phyloP scores from a whole-genome alignment of 768 basidiomycete species.

The Tylopilus vinaceipallidus region DNA sequence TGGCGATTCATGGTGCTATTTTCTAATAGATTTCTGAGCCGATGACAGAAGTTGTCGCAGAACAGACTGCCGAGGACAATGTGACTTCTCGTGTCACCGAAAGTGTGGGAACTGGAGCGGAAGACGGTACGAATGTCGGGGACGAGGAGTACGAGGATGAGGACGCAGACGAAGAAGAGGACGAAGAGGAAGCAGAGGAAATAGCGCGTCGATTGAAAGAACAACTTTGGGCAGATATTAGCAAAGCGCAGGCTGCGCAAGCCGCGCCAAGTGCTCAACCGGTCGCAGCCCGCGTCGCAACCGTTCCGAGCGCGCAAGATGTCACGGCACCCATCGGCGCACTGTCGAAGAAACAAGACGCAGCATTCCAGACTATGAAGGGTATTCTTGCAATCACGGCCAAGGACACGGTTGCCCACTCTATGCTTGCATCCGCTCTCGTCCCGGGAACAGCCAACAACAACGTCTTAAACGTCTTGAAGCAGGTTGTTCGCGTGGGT shows the following conservation, averaged over 20 bases:
- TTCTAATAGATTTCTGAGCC: constrained; percentile 1
- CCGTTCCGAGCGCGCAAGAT: constrained; percentile 4
- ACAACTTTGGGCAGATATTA: constrained; percentile 76
- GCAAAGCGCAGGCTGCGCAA: constrained; percentile 54
- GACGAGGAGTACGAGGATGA: constrained; percentile 46
- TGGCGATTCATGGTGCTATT: constrained; percentile 12
- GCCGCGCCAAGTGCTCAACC: constrained; percentile 21
- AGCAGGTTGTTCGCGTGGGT: constrained; percentile 45
- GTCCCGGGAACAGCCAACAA: constrained; percentile 44
- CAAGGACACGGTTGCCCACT: constrained; percentile 53
- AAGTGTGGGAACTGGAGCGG: constrained; percentile 1
- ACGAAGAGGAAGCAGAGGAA: constrained; percentile 63
- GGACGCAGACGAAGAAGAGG: constrained; percentile 57
- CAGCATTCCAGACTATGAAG: constrained; percentile 63
- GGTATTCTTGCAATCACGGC: constrained; percentile 57
- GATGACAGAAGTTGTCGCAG: constrained; percentile 16
- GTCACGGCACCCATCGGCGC: constrained; percentile 10
- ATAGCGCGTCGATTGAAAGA: constrained; percentile 74
- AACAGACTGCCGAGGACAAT: constrained; percentile 4
- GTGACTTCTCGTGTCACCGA: not conserved
- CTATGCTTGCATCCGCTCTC: constrained; percentile 49
- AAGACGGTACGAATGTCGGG: constrained; percentile 38
- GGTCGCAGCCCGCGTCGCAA: not conserved
- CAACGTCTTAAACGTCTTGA: constrained; percentile 57
- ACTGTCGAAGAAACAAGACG: constrained; percentile 48